These are phyloP conservation scores for Lanmaoa rubissima DNA, from an alignment of 768 basidiomycete genomes.

Conservation along the genomic window DNA sequence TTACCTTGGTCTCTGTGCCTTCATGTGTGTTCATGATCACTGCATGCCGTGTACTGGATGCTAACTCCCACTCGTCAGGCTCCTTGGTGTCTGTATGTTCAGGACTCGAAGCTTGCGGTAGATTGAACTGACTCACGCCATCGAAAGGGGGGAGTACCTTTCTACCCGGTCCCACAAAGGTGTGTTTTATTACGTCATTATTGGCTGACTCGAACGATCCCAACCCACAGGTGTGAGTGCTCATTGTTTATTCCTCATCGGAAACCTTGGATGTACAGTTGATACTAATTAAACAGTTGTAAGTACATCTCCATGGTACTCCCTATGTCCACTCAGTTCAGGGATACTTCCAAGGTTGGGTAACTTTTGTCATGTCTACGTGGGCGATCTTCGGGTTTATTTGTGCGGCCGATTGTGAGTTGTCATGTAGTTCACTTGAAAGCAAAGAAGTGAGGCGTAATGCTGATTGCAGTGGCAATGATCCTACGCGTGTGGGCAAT, in stretches of 20 bases:
- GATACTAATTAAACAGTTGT: neutral
- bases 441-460: neutral
- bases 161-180: neutral
- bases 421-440: neutral
- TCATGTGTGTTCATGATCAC: neutral
- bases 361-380: neutral
- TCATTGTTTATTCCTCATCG: neutral
- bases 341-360: neutral
- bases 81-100: neutral
- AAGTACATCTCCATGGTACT: neutral
- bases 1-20: neutral
- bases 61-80: neutral
- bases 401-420: neutral
- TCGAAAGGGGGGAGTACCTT: neutral
- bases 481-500: conserved; percentile 12
- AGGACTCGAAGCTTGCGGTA: neutral
- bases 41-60: neutral
- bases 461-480: neutral
- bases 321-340: neutral
- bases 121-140: neutral
- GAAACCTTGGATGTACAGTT: neutral
- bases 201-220: neutral
- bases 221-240: neutral
- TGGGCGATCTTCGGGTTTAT: neutral
- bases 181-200: neutral